Conservation (phyloP, 2,329 filamentous ascomycete genomes). For the Paraphaeosphaeria minitans region DNA sequence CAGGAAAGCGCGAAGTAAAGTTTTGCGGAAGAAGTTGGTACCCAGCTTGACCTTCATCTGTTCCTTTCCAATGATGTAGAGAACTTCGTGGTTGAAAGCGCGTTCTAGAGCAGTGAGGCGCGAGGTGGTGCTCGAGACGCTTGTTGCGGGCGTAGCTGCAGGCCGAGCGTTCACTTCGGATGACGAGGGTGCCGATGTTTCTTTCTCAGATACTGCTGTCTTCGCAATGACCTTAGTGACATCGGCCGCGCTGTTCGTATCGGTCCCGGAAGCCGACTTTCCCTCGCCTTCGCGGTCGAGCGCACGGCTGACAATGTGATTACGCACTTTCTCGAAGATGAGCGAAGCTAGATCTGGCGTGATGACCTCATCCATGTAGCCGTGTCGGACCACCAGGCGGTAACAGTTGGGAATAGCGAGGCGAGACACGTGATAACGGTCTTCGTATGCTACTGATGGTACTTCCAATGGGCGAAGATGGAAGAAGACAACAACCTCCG, state of each 20-base stretch:
- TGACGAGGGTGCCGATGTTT: constrained; percentile 8
- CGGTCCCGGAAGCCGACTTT: constrained; percentile 13
- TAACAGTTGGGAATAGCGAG: constrained; percentile 66
- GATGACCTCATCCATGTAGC: constrained; percentile 74
- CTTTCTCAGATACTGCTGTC: constrained; percentile 15
- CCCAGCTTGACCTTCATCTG: constrained; percentile 47
- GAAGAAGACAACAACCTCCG: constrained; percentile 75
- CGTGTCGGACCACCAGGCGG: constrained; percentile 71
- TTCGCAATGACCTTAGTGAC: constrained; percentile 18
- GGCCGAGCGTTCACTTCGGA: constrained; percentile 13
- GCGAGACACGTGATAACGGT: constrained; percentile 55
- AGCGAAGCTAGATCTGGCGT: constrained; percentile 62
- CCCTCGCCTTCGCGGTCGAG: constrained; percentile 35
- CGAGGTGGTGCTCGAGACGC: constrained; percentile 26
- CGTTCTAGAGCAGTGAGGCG: constrained; percentile 46
- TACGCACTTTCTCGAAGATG: constrained; percentile 64
- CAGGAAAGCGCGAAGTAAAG: constrained; percentile 62
- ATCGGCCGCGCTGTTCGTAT: constrained; percentile 6
- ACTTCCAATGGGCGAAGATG: constrained; percentile 69
- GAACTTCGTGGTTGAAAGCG: constrained; percentile 54
- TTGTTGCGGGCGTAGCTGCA: constrained; percentile 20
- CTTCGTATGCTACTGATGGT: constrained; percentile 52
- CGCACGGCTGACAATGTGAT: constrained; percentile 39
- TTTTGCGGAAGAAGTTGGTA: constrained; percentile 51
- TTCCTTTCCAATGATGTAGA: constrained; percentile 63